These are phyloP conservation scores for Cryptococcus jaspeensis DNA, from an alignment of 1,284 basidiomycete genomes.

Conservation along the genomic window DNA sequence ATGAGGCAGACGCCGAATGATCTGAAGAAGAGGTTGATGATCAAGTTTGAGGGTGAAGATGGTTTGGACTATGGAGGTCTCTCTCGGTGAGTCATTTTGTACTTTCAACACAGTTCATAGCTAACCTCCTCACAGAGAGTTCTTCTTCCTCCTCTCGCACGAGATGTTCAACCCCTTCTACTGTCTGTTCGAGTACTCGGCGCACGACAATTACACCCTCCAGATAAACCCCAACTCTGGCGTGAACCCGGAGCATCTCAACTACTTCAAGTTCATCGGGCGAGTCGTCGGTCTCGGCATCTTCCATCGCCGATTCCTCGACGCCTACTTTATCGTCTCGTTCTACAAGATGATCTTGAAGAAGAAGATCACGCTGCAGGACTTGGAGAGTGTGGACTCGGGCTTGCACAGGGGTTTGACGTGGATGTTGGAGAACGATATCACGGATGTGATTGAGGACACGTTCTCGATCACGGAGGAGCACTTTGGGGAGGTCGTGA, in stretches of 20 bases:
- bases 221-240: constrained; percentile 97
- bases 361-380: constrained; percentile 79
- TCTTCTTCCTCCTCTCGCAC: constrained; percentile 99
- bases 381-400: constrained; percentile 86
- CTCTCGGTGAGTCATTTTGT: constrained; percentile 65
- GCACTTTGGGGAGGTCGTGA: constrained; percentile 94
- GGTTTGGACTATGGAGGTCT: constrained; percentile 98
- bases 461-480: constrained; percentile 95
- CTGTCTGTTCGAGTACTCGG: constrained; percentile 98
- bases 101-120: neutral
- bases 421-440: constrained; percentile 99
- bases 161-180: constrained; percentile 99
- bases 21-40: constrained; percentile 94
- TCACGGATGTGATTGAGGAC: constrained; percentile 90
- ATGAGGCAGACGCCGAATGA: constrained; percentile 91
- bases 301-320: constrained; percentile 97
- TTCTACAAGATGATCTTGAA: constrained; percentile 99
- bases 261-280: constrained; percentile 99
- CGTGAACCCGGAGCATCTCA: constrained; percentile 97
- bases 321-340: constrained; percentile 97
- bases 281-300: constrained; percentile 91
- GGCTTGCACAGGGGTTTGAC: constrained; percentile 86
- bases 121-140: constrained; percentile 64
- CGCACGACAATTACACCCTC: constrained; percentile 98
- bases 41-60: constrained; percentile 98